Evolutionary conservation across 1,284 basidiomycete species (phyloP), one percentile per base, ranked within the genome.

Genomic region (Sphaerobolus stellatus): DNA sequence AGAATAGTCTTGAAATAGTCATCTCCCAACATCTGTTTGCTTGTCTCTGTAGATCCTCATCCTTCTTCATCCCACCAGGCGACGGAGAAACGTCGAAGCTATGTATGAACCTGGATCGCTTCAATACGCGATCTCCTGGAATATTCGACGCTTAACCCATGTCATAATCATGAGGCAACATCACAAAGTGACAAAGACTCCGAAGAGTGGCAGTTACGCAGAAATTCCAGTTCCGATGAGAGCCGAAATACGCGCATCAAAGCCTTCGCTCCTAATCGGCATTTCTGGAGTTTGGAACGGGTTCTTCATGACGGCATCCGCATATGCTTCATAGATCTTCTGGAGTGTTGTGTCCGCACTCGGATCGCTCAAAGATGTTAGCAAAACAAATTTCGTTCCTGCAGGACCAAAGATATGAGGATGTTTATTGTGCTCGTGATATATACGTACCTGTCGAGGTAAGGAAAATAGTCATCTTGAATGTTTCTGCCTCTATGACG

Each of bases 221-320:
- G 24, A 48, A 14, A 24, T 18, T 5, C 24, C 6, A 18, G 48
- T 22, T 22, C 83, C 84, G 62, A 90, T 76, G 38, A 90, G 70
- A 9, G 78, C 66, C 13, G 76, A 73, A 50, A 92, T 83, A 36
- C 85, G 82, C 33, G 72, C 75, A 66, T 99, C 96, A 66, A 99
- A 99, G 8, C 83, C 84, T 62, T 94, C 90, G 50, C 82, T 91
- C 48, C 96, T 86, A 62, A 99, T 96, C 1, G 97, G 97, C 96
- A 99, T 99, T 72, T 99, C 97, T 25, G 91, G 90, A 3, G 94
- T 97, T 69, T 99, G 94, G 74, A 99, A 99, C 1, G 97, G 97
- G 67, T 98, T 98, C 79, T 99, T 98, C 94, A 98, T 97, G 52
- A 97, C 94, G 4, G 90, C 86, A 66, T 98, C 95, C 2, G 93